Conservation (phyloP, 2,329 filamentous ascomycete species). For the Penicillium sp. region DNA sequence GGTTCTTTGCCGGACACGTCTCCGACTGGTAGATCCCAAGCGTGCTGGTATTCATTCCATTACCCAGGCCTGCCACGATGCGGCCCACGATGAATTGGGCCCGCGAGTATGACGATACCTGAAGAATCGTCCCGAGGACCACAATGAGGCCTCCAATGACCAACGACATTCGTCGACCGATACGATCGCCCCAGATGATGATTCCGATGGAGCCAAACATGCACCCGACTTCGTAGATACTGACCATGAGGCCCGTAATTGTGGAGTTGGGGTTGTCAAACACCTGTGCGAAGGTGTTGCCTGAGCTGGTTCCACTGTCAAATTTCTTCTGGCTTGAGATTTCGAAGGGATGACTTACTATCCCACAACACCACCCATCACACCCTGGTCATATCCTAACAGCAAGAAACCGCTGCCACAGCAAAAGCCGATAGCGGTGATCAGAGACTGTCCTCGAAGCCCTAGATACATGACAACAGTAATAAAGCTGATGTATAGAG, state of each 20-base stretch:
- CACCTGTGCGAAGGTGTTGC: not conserved
- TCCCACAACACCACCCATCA: conserved; percentile 38
- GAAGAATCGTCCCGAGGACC: conserved; percentile 30
- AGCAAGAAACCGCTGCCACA: conserved; percentile 1
- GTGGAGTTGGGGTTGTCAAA: not conserved
- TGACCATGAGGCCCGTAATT: conserved; percentile 30
- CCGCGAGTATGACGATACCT: conserved; percentile 36
- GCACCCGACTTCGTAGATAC: conserved; percentile 52
- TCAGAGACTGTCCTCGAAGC: not conserved
- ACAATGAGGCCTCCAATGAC: conserved; percentile 42
- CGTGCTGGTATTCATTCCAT: conserved; percentile 46
- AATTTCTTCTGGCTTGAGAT: too few relatives aligned
- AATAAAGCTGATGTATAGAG: too few relatives aligned
- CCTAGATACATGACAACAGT: too few relatives aligned
- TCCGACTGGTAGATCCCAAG: conserved; percentile 37
- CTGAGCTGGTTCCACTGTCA: conserved; percentile 39
- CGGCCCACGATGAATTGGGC: conserved; percentile 43
- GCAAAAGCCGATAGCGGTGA: not conserved
- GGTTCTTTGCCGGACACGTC: conserved; percentile 27
- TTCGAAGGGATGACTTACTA: conserved; percentile 46
- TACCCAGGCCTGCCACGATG: conserved; percentile 50
- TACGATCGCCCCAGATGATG: conserved; percentile 44
- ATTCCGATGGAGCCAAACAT: conserved; percentile 54
- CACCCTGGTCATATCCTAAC: conserved; percentile 39
- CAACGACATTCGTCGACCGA: conserved; percentile 51